Conservation (phyloP, 2,329 filamentous ascomycete species). For the Pseudogymnoascus sp. region DNA sequence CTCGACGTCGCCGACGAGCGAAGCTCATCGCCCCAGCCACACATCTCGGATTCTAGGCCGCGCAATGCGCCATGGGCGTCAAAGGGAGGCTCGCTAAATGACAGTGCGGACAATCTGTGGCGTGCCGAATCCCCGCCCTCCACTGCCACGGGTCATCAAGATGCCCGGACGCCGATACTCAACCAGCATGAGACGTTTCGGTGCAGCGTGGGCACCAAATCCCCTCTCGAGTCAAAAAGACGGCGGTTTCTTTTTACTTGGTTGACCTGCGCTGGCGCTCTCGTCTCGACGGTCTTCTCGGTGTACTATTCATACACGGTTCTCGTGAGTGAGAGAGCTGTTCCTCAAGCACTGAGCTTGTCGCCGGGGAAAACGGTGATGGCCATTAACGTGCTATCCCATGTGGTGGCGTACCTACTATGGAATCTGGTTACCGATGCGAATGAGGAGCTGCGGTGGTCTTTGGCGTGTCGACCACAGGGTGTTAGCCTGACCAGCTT, state of each 20-base stretch:
- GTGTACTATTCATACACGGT: slow-evolving; percentile 8
- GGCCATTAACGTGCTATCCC: slow-evolving; percentile 3
- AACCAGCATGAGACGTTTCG: neutral
- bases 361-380: slow-evolving; percentile 2
- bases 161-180: slow-evolving; percentile 4
- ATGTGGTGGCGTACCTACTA: slow-evolving; percentile 1
- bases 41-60: neutral
- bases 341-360: neutral
- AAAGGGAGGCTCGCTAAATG: neutral
- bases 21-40: neutral
- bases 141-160: slow-evolving; percentile 3
- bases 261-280: neutral
- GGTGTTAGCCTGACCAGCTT: slow-evolving; percentile 1
- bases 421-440: slow-evolving; percentile 2
- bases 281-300: neutral
- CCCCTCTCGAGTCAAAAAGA: slow-evolving; percentile 3
- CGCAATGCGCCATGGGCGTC: neutral
- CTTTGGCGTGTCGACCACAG: slow-evolving; percentile 3
- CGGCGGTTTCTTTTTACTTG: neutral
- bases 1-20: slow-evolving; percentile 6
- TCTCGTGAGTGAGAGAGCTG: neutral
- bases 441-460: slow-evolving; percentile 4
- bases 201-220: neutral
- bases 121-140: neutral
- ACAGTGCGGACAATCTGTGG: slow-evolving; percentile 2